These are phyloP conservation scores for Diaporthe nobilis DNA, from an alignment of 2,329 filamentous ascomycete species.

Conservation along the genomic window DNA sequence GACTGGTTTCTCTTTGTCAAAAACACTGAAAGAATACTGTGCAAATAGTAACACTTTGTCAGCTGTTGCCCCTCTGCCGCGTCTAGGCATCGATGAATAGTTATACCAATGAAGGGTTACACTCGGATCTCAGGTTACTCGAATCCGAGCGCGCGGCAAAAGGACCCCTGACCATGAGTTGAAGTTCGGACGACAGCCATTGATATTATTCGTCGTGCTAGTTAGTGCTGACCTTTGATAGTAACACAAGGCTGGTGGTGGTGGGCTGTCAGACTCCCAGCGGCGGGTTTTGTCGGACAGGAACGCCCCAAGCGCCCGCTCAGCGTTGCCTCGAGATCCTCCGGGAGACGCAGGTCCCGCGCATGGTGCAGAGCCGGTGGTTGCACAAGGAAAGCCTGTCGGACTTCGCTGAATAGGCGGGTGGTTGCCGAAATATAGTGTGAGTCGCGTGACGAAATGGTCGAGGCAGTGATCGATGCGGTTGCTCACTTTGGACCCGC, in stretches of 20 bases:
- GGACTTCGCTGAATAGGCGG: not conserved
- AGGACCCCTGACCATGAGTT: not conserved
- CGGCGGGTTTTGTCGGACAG: constrained; percentile 1
- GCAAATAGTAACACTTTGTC: not conserved
- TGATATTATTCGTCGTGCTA: not conserved
- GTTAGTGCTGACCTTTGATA: constrained; percentile 2
- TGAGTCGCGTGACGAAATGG: not conserved
- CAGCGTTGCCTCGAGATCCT: not conserved
- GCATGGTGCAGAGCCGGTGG: not conserved
- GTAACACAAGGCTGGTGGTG: too few relatives aligned
- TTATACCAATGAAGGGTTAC: not conserved
- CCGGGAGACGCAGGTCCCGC: not conserved
- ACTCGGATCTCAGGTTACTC: not conserved
- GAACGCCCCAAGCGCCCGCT: not conserved
- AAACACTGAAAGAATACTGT: not conserved
- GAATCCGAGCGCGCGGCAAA: not conserved
- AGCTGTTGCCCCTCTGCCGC: not conserved
- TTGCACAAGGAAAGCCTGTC: not conserved
- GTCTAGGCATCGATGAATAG: not conserved
- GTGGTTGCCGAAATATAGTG: not conserved
- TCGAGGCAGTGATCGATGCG: too few relatives aligned
- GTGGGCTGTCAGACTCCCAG: not conserved
- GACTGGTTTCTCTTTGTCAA: not conserved
- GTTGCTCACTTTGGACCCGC: not conserved
- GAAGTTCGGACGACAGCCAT: not conserved